Conservation (phyloP, 1,284 basidiomycete genomes). For the Apiotrichum gracile region DNA sequence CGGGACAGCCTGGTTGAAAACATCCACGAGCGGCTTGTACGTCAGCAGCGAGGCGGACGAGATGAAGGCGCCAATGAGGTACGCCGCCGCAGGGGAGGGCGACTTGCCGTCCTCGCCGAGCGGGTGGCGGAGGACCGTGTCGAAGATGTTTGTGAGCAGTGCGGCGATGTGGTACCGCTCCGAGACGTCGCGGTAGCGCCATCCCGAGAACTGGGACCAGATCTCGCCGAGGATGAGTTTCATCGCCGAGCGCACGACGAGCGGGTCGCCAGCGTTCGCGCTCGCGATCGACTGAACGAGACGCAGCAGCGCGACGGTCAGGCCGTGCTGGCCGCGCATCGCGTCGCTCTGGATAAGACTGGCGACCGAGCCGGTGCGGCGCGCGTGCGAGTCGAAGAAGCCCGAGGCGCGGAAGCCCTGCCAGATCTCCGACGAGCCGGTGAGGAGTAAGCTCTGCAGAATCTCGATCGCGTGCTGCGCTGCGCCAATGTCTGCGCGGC, state of each 20-base stretch:
- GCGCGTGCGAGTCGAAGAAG: conserved; percentile 33
- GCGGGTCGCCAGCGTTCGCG: conserved; percentile 15
- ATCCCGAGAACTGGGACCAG: conserved; percentile 35
- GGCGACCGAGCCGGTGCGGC: conserved; percentile 24
- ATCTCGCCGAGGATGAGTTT: conserved; percentile 30
- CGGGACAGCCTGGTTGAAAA: conserved; percentile 27
- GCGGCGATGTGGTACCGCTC: conserved; percentile 31
- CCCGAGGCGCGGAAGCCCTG: conserved; percentile 28
- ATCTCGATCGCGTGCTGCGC: conserved; percentile 29
- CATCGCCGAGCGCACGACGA: conserved; percentile 30
- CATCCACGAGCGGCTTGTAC: conserved; percentile 38
- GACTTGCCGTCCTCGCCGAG: conserved; percentile 15
- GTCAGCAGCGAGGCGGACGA: conserved; percentile 30
- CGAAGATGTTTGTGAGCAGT: conserved; percentile 25
- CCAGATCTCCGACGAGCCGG: conserved; percentile 26
- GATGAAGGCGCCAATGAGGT: conserved; percentile 34
- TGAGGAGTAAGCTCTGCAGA: conserved; percentile 27
- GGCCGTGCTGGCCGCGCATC: conserved; percentile 25
- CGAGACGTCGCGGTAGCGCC: conserved; percentile 33
- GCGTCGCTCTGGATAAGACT: conserved; percentile 29
- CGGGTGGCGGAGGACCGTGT: conserved; percentile 30
- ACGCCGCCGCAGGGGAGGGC: conserved; percentile 22
- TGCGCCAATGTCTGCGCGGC: conserved; percentile 10
- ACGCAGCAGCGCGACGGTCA: conserved; percentile 31
- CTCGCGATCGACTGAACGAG: conserved; percentile 29